These are phyloP conservation scores for Agrostemma githago DNA, from an alignment of 148 eudicot genomes.

Conservation along the genomic window DNA sequence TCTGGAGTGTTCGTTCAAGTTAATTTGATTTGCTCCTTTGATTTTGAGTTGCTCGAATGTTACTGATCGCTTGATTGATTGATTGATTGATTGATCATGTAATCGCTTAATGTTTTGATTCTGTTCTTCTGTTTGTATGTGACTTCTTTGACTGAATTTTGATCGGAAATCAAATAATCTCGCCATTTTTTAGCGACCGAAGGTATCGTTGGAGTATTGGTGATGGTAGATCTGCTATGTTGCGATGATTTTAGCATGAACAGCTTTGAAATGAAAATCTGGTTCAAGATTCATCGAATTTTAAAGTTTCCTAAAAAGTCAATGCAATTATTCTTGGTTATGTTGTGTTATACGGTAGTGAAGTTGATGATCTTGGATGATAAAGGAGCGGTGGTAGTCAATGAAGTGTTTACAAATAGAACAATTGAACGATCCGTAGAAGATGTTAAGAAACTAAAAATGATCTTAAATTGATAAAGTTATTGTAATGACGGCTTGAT, in stretches of 20 bases:
- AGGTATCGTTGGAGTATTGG: background rate
- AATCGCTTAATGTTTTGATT: background rate
- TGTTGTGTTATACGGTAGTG: background rate
- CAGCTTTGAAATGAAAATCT: background rate
- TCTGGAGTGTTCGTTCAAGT: background rate
- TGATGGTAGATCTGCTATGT: slow-evolving; percentile 13
- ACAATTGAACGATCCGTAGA: background rate
- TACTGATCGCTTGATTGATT: background rate
- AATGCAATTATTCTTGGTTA: background rate
- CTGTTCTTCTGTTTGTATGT: background rate
- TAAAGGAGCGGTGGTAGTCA: slow-evolving; percentile 2
- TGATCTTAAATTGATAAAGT: background rate
- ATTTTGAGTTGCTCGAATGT: background rate
- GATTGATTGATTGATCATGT: background rate
- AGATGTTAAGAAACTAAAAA: background rate
- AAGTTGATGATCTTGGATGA: background rate
- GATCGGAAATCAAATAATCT: background rate
- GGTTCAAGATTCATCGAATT: background rate
- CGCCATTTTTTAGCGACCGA: background rate
- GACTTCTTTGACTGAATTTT: background rate
- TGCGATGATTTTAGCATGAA: background rate
- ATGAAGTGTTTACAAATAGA: background rate
- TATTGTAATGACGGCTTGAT: background rate
- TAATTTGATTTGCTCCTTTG: background rate
- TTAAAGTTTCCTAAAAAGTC: background rate